Evolutionary conservation across 2,329 filamentous ascomycete genomes (phyloP).

Genomic region (Aspergillus ruber): DNA sequence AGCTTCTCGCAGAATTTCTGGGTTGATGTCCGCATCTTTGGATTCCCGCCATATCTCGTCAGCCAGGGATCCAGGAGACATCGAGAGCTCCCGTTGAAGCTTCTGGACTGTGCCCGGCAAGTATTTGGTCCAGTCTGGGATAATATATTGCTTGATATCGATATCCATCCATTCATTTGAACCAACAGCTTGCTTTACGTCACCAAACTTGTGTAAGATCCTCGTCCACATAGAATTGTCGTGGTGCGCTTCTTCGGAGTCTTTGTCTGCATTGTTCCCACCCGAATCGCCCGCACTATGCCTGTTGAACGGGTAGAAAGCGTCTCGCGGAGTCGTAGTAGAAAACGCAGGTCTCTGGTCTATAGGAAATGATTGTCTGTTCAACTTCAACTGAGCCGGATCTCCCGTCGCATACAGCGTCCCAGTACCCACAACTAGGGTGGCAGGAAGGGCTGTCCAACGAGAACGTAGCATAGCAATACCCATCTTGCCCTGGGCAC

Average conservation of each 20-base stretch:
- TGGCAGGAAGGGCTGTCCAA: slow-evolving; percentile 32
- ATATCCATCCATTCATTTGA: slow-evolving; percentile 40
- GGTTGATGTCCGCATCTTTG: slow-evolving; percentile 73
- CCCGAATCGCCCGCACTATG: slow-evolving; percentile 10
- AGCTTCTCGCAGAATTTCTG: slow-evolving; percentile 78
- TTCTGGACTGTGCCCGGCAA: slow-evolving; percentile 74
- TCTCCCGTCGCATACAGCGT: slow-evolving; percentile 18
- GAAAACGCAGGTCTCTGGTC: slow-evolving; percentile 20
- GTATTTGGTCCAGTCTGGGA: slow-evolving; percentile 74
- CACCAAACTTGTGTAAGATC: slow-evolving; percentile 46
- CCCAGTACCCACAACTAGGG: slow-evolving; percentile 22
- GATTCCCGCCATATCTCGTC: slow-evolving; percentile 93
- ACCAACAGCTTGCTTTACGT: slow-evolving; percentile 34
- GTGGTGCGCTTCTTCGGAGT: slow-evolving; percentile 10
- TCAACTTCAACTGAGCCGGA: slow-evolving; percentile 18
- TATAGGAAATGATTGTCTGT: slow-evolving; percentile 12
- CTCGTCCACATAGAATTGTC: slow-evolving; percentile 39
- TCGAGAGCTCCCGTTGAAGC: slow-evolving; percentile 78
- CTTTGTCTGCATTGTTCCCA: slow-evolving; percentile 5
- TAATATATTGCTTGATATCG: slow-evolving; percentile 60
- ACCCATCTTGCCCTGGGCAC: slow-evolving; percentile 26
- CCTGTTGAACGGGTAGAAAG: slow-evolving; percentile 9
- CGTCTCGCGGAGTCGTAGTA: slow-evolving; percentile 10
- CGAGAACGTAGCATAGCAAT: slow-evolving; percentile 25
- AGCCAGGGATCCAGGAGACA: slow-evolving; percentile 79